Conservation (phyloP, 108 stramenopile species). For the Cyclotella distinguenda region DNA sequence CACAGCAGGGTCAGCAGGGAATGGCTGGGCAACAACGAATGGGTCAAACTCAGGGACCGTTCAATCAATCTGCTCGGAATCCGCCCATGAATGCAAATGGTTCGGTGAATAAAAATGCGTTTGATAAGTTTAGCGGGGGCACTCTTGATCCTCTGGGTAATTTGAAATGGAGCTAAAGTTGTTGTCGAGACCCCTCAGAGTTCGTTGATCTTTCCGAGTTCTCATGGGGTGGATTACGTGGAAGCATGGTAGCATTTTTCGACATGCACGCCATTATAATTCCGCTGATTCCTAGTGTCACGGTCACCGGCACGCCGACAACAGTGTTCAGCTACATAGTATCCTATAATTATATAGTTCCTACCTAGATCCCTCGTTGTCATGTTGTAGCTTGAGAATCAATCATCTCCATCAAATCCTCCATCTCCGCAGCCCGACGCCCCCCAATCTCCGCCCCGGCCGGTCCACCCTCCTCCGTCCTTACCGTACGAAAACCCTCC, state of each 20-base stretch:
- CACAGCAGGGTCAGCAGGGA: slow-evolving; percentile 18
- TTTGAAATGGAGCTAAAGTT: slow-evolving; percentile 45
- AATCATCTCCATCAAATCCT: slow-evolving; percentile 51
- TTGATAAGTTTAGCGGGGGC: slow-evolving; percentile 48
- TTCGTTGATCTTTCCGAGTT: no score
- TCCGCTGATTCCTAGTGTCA: no score
- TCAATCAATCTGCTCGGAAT: slow-evolving; percentile 9
- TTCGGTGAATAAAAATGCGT: slow-evolving; percentile 42
- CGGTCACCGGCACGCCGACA: no score
- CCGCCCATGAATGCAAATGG: slow-evolving; percentile 4
- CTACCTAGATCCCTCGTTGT: background rate
- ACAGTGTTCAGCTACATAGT: no score
- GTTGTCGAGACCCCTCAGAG: slow-evolving; percentile 5
- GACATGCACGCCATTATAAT: no score
- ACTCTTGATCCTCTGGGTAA: slow-evolving; percentile 65
- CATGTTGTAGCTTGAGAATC: slow-evolving; percentile 42
- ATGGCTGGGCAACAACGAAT: slow-evolving; percentile 1
- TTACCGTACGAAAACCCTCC: slow-evolving; percentile 75
- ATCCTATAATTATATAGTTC: no score
- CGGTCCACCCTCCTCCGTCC: slow-evolving; percentile 71
- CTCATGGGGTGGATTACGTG: no score
- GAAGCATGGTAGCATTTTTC: no score
- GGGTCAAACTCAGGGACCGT: slow-evolving; percentile 22
- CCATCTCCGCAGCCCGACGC: slow-evolving; percentile 53
- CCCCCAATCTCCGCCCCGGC: slow-evolving; percentile 58